A percentile compares a stretch with the other conserved stretches of the same genome.
Evolutionary conservation across 805 yeast species (phyloP).

Genomic region (Kuraishia piskuri): DNA sequence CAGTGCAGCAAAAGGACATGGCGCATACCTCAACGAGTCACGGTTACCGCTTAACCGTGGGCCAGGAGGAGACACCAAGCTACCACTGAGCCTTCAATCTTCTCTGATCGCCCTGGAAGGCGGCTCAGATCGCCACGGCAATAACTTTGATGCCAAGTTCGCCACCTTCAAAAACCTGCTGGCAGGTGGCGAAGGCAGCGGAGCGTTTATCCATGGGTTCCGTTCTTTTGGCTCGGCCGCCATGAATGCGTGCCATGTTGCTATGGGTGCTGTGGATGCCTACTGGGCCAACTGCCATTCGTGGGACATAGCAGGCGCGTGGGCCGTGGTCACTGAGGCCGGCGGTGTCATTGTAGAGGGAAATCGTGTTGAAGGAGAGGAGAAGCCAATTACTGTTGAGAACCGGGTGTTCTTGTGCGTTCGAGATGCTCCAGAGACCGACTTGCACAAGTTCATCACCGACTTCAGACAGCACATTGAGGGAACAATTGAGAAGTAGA

Average conservation of each 20-base stretch:
- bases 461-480: constrained; percentile 6
- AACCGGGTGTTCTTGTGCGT: constrained; percentile 9
- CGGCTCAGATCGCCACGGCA: constrained; percentile 50
- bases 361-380: constrained; percentile 29
- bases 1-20: constrained; percentile 46
- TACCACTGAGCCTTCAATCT: constrained; percentile 36
- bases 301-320: constrained; percentile 67
- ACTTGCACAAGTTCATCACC: constrained; percentile 9
- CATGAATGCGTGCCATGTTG: constrained; percentile 48
- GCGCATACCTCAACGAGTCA: constrained; percentile 36
- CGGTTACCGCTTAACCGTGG: too few relatives aligned
- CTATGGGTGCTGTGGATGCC: constrained; percentile 49
- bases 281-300: constrained; percentile 57
- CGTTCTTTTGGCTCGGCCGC: constrained; percentile 60
- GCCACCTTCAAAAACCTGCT: constrained; percentile 36
- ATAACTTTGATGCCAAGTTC: constrained; percentile 40
- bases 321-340: constrained; percentile 51
- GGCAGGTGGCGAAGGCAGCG: constrained; percentile 26
- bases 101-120: constrained; percentile 52
- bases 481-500: constrained; percentile 4
- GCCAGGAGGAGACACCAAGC: constrained; percentile 19
- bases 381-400: constrained; percentile 32
- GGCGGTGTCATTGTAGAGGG: constrained; percentile 52
- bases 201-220: constrained; percentile 54
- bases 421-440: constrained; percentile 9